These are phyloP conservation scores for Penicillium sp. DNA, from an alignment of 2,329 filamentous ascomycete genomes.

Conservation along the genomic window DNA sequence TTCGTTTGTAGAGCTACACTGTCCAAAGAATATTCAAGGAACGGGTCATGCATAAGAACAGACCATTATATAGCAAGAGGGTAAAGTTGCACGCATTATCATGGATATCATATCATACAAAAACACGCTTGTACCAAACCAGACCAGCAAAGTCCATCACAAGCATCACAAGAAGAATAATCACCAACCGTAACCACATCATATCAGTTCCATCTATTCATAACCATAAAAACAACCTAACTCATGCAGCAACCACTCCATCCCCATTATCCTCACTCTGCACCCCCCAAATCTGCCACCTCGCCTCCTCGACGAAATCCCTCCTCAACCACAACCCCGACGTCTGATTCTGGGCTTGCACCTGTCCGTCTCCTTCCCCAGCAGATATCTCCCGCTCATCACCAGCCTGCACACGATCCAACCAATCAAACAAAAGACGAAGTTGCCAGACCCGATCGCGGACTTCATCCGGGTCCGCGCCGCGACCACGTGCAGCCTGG, in stretches of 20 bases:
- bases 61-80: not conserved
- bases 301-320: conserved; percentile 49
- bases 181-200: not conserved
- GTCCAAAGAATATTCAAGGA: too few relatives aligned
- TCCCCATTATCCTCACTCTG: conserved; percentile 37
- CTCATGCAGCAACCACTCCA: conserved; percentile 1
- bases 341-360: conserved; percentile 16
- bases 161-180: not conserved
- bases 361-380: conserved; percentile 4
- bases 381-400: conserved; percentile 16
- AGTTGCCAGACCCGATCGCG: conserved; percentile 67
- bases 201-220: not conserved
- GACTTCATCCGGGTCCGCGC: conserved; percentile 51
- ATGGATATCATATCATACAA: conserved; percentile 28
- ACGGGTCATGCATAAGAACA: not conserved
- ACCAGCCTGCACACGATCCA: conserved; percentile 52
- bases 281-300: conserved; percentile 52
- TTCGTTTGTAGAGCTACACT: not conserved
- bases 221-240: conserved; percentile 16
- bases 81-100: conserved; percentile 20
- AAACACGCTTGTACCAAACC: not conserved
- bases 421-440: conserved; percentile 69
- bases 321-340: conserved; percentile 47
- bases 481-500: conserved; percentile 39
- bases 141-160: not conserved